Conservation (phyloP, 2,329 filamentous ascomycete genomes). For the Arachnopeziza araneosa region DNA sequence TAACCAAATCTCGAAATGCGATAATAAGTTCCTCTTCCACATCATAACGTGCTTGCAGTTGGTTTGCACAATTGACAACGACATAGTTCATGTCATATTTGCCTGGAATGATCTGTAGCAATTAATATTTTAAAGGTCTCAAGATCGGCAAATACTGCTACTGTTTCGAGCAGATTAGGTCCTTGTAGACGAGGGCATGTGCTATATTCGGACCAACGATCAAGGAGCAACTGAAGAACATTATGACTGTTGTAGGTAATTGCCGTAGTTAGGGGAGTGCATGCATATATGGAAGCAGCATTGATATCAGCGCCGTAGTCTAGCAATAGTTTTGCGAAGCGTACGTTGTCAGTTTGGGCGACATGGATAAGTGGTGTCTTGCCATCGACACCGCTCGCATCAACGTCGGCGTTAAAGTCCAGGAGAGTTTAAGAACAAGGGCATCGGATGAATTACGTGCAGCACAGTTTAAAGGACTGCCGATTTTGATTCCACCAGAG, state of each 20-base stretch:
- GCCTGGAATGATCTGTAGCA: conserved; percentile 6
- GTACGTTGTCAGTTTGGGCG: neutral
- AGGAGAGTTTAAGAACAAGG: conserved; percentile 10
- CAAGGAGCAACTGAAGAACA: conserved; percentile 10
- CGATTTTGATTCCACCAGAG: conserved; percentile 3
- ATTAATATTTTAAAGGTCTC: conserved; percentile 8
- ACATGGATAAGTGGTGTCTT: conserved; percentile 8
- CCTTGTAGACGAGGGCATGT: conserved; percentile 9
- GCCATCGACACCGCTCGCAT: conserved; percentile 3
- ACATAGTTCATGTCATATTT: conserved; percentile 11
- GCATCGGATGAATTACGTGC: conserved; percentile 5
- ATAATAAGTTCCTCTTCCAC: neutral
- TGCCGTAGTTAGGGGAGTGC: conserved; percentile 6
- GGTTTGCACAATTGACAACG: conserved; percentile 3
- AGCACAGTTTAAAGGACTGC: conserved; percentile 10
- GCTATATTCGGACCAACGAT: conserved; percentile 12
- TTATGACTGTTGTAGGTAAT: conserved; percentile 14
- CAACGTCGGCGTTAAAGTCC: conserved; percentile 8
- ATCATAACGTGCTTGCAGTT: neutral
- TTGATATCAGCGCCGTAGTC: conserved; percentile 12
- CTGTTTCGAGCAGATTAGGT: conserved; percentile 8
- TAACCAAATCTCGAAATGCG: conserved; percentile 4
- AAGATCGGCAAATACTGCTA: conserved; percentile 8
- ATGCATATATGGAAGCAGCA: neutral
- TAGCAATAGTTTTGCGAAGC: conserved; percentile 7